phyloP scores from a whole-genome alignment of 169 alveolate species.

The Plasmodium fragile region DNA sequence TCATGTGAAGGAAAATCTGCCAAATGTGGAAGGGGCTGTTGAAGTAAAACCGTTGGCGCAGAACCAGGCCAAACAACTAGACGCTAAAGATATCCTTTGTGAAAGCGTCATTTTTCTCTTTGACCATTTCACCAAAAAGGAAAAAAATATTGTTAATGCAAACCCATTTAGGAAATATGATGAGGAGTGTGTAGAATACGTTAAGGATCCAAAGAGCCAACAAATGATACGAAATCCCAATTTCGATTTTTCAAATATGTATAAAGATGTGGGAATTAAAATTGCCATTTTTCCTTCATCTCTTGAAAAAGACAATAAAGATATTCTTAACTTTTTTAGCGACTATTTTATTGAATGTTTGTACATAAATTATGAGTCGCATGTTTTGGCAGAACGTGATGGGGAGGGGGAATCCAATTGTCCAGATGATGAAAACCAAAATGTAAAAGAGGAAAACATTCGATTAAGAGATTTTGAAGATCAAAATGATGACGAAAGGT shows the following conservation, averaged over 20 bases:
- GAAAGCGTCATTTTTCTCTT: constrained; percentile 55
- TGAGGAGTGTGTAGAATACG: constrained; percentile 42
- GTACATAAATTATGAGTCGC: constrained; percentile 39
- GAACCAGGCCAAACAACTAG: constrained; percentile 1
- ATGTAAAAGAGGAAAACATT: not conserved
- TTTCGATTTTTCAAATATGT: constrained; percentile 62
- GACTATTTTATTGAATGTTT: constrained; percentile 70
- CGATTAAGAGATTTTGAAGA: not conserved
- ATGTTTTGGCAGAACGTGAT: not conserved
- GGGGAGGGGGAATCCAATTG: not conserved
- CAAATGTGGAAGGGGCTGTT: not conserved
- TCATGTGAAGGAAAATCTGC: not conserved
- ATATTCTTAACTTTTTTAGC: constrained; percentile 22
- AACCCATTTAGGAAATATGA: constrained; percentile 56
- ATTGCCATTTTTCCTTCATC: constrained; percentile 56
- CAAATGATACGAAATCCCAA: constrained; percentile 38
- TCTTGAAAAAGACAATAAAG: constrained; percentile 40
- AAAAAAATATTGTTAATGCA: constrained; percentile 19
- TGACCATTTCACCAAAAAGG: constrained; percentile 20
- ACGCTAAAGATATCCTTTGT: constrained; percentile 23
- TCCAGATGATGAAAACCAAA: not conserved
- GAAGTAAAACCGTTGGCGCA: not conserved
- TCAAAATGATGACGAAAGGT: constrained; percentile 42
- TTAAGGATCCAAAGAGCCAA: constrained; percentile 13
- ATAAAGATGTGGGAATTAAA: constrained; percentile 60